Conservation (phyloP, 179 eudicot species). For the Drosera spatulata region DNA sequence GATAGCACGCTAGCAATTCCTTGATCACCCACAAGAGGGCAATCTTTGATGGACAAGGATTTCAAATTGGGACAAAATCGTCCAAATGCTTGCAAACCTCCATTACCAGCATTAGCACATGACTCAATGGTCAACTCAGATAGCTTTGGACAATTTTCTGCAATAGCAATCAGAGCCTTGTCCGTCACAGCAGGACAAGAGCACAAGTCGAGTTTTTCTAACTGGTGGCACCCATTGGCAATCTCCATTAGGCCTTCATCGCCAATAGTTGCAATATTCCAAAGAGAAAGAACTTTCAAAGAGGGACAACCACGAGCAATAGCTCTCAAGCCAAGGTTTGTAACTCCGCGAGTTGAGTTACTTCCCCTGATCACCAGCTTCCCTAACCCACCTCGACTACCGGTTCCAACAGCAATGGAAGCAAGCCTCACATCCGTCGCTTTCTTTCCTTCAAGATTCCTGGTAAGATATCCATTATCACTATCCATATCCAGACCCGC, state of each 20-base stretch:
- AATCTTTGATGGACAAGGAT: conserved; percentile 41
- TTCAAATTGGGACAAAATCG: conserved; percentile 45
- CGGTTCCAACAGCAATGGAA: conserved; percentile 72
- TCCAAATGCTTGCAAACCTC: conserved; percentile 53
- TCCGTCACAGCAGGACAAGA: conserved; percentile 49
- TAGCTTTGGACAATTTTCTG: conserved; percentile 49
- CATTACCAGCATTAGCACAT: conserved; percentile 53
- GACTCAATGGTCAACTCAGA: conserved; percentile 37
- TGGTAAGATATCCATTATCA: conserved; percentile 47
- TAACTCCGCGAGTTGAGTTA: conserved; percentile 42
- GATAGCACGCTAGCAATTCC: conserved; percentile 63
- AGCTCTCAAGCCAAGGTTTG: conserved; percentile 55
- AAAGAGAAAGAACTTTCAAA: conserved; percentile 49
- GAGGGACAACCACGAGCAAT: conserved; percentile 70
- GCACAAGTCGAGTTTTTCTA: conserved; percentile 68
- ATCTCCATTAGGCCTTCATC: conserved; percentile 78
- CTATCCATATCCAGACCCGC: conserved; percentile 18
- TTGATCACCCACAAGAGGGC: conserved; percentile 70
- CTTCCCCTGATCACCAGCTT: conserved; percentile 65
- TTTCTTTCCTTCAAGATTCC: conserved; percentile 72
- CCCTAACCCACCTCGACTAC: conserved; percentile 62
- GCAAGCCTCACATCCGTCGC: conserved; percentile 88
- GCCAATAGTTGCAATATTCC: conserved; percentile 54
- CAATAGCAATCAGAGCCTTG: conserved; percentile 53
- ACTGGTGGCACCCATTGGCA: conserved; percentile 48